These are phyloP conservation scores for Fragaria ananassa DNA, from an alignment of 306 rosid genomes.

Conservation along the genomic window DNA sequence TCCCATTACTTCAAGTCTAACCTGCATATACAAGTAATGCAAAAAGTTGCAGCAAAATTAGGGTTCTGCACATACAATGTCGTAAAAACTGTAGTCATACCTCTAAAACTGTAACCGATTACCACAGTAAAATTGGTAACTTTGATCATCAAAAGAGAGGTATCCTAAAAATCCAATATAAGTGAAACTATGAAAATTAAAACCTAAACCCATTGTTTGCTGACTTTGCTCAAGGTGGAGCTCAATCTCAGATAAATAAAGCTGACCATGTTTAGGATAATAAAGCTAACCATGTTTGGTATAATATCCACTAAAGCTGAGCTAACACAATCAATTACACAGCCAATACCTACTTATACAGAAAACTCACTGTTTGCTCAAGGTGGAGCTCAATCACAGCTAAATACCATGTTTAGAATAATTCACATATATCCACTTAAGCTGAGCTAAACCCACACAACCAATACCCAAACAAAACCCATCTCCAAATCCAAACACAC, in stretches of 20 bases:
- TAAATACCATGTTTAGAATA: too few relatives aligned
- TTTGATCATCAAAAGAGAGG: background rate
- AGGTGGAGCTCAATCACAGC: too few relatives aligned
- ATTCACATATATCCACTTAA: too few relatives aligned
- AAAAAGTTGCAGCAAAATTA: background rate
- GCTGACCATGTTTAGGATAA: background rate
- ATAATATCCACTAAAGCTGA: too few relatives aligned
- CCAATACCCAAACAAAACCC: background rate
- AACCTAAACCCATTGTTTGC: background rate
- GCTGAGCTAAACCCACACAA: too few relatives aligned
- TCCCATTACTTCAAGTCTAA: slow-evolving; percentile 97
- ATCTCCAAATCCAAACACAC: background rate
- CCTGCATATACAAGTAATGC: slow-evolving; percentile 37
- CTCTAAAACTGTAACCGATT: background rate
- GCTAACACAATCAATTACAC: too few relatives aligned
- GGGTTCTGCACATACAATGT: background rate
- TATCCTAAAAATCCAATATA: background rate
- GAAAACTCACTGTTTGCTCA: too few relatives aligned
- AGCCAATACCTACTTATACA: too few relatives aligned
- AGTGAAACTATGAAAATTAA: background rate
- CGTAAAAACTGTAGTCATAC: background rate
- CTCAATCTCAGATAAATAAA: background rate
- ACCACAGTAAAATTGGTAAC: background rate
- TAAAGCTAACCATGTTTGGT: background rate
- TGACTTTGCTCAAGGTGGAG: background rate